Base-by-base conservation (phyloP, 2,329 filamentous ascomycete genomes). In the Ophiostoma populinum region DNA sequence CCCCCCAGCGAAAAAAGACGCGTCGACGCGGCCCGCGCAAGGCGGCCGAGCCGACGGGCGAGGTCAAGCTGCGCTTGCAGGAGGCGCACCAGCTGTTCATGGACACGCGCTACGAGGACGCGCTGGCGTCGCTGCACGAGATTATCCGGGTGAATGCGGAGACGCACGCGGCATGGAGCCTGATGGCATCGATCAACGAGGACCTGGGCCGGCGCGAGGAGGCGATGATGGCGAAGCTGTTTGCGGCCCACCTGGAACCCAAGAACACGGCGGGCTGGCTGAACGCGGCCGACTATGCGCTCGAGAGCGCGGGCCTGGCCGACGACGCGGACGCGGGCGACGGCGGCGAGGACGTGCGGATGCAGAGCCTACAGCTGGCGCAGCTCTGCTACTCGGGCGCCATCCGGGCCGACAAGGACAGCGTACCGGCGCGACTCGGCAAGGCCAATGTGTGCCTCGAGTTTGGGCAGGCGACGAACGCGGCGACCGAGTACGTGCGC, bases 51-150 rank as follows among this genome's bases (percentile, higher is more conserved):
- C 76, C 75, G 12, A 70, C 75, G 29, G 71, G 66, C 26, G 75
- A 83, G 45, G 80, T 85, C 51, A 81, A 76, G 46, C 61, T 68
- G 26, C 61, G 75, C 27, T 62, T 85, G 32, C 65, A 67, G 31
- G 62, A 68, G 47, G 80, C 80, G 3, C 80, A 74, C 39, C 63
- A 75, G 40, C 70, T 73, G 5, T 85, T 75, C 47, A 61, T 82
- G 39, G 59, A 65, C 8, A 61, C 65, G 18, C 62, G 75, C 15
- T 73, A 75, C 42, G 62, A 69, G 5, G 58, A 63, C 26, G 75
- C 78, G 5, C 56, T 72, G 24, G 62, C 65, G 12, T 57, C 68
- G 16, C 65, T 71, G 7, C 62, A 65, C 26, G 72, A 78, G 45
- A 67, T 77, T 38, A 75, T 79, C 46, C 64, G 72, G 34, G 73